These are phyloP conservation scores for Lipomyces orientalis DNA, from an alignment of 805 yeast genomes.

Conservation along the genomic window DNA sequence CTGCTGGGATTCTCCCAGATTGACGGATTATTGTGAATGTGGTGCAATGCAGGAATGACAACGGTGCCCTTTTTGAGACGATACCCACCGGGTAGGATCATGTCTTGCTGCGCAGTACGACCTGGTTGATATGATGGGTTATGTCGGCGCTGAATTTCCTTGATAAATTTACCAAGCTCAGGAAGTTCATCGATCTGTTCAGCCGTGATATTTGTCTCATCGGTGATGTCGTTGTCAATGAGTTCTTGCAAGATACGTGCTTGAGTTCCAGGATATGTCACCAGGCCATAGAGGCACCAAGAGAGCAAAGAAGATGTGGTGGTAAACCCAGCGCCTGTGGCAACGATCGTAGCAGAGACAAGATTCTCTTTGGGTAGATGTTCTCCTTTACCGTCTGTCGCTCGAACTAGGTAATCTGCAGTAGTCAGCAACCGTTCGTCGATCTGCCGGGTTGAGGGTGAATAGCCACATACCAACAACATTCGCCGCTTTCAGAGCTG, in stretches of 20 bases:
- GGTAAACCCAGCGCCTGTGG: not conserved
- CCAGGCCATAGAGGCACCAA: not conserved
- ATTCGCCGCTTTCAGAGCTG: not conserved
- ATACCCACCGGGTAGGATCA: not conserved
- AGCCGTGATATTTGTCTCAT: not conserved
- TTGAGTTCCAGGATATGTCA: not conserved
- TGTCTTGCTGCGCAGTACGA: not conserved
- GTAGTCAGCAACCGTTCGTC: too few relatives aligned
- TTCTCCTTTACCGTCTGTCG: not conserved
- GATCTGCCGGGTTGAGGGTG: too few relatives aligned
- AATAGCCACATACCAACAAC: not conserved
- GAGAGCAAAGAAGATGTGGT: not conserved
- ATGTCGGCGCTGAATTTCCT: slow-evolving; percentile 1
- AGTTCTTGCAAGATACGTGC: not conserved
- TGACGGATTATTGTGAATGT: not conserved
- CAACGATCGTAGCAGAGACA: not conserved
- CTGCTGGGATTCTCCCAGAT: not conserved
- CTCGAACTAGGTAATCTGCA: not conserved
- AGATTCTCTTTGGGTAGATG: not conserved
- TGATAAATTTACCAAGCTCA: not conserved
- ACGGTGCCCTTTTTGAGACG: not conserved
- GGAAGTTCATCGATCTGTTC: not conserved
- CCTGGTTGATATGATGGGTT: not conserved
- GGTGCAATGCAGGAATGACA: not conserved
- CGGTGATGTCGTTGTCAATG: not conserved